Evolutionary conservation across 2,329 filamentous ascomycete genomes (phyloP).

Genomic region (Diaporthe vexans): DNA sequence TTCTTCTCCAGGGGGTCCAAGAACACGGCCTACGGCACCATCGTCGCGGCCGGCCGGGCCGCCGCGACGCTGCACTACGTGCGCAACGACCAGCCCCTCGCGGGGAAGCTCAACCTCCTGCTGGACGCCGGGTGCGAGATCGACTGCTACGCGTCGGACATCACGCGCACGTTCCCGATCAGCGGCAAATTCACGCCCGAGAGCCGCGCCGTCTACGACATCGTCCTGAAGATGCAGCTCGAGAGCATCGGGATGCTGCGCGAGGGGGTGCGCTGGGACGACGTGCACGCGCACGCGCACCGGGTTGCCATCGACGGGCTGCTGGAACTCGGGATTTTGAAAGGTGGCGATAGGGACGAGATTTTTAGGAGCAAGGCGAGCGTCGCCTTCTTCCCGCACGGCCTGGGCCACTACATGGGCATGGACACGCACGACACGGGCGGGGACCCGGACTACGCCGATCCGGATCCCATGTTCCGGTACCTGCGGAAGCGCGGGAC

Average conservation of each 20-base stretch:
- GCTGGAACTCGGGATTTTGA: conserved; percentile 80
- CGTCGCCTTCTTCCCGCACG: conserved; percentile 81
- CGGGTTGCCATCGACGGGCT: conserved; percentile 86
- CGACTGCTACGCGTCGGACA: conserved; percentile 75
- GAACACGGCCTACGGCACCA: conserved; percentile 89
- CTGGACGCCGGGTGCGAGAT: conserved; percentile 88
- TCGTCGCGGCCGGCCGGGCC: conserved; percentile 84
- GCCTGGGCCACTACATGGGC: conserved; percentile 84
- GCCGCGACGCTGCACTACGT: conserved; percentile 92
- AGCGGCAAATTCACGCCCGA: conserved; percentile 78
- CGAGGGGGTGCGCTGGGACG: conserved; percentile 83
- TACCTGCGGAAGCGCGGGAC: conserved; percentile 85
- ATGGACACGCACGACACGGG: conserved; percentile 94
- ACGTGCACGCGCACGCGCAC: conserved; percentile 85
- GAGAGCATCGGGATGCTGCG: conserved; percentile 81
- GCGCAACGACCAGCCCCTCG: conserved; percentile 79
- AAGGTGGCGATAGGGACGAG: conserved; percentile 74
- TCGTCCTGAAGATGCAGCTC: conserved; percentile 89
- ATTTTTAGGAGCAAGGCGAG: conserved; percentile 85
- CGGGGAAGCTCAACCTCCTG: conserved; percentile 82
- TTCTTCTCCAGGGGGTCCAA: conserved; percentile 82
- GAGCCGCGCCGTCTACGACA: conserved; percentile 81
- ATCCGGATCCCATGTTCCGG: conserved; percentile 86
- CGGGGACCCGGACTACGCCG: conserved; percentile 82
- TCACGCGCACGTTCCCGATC: conserved; percentile 82